Base-by-base conservation (phyloP, 164 flowering plant genomes). In the Santalum album region DNA sequence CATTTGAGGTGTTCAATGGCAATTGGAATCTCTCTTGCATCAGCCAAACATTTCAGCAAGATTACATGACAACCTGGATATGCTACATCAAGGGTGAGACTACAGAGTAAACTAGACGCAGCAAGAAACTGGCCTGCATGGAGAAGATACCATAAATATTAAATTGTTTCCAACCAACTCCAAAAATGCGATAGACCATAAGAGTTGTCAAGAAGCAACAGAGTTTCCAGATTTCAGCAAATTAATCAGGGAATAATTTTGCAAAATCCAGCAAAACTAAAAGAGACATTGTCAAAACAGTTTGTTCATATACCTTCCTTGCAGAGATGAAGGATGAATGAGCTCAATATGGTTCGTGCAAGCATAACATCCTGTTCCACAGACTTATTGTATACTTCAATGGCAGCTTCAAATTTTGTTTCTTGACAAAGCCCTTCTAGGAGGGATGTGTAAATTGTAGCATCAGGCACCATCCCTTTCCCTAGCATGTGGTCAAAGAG, bases 371-470 rank as follows among this genome's bases (percentile, higher is more conserved):
- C 90, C 63, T 80, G 88, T 49, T 77, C 66, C 49, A 73, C 55
- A 25, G 68, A 75, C 65, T 72, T 65, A 43, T 69, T 46, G 45
- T 78, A 81, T 47, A 84, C 65, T 66, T 77, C 75, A 63, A 72
- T 57, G 46, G 92, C 84, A 38, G 62, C 66, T 56, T 86, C 80
- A 34, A 78, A 22, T 39, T 83, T 74, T 54, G 62, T 56, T 60
- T 73, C 87, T 59, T 65, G 72, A 54, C 87, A 84, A 50, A 91
- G 74, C 32, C 95, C 92, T 55, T 61, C 69, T 27, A 88, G 76
- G 20, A 91, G 78, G 12, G 76, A 74, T 19, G 67, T 72, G 67
- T 84, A 86, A 14, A 77, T 78, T 14, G 55, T 45, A 24, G 51
- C 49, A 72, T 88, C 81, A 3, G 98, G 92, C 18, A 36, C 15